These are phyloP conservation scores for Golubevia sp. DNA, from an alignment of 1,284 basidiomycete species.

Conservation along the genomic window DNA sequence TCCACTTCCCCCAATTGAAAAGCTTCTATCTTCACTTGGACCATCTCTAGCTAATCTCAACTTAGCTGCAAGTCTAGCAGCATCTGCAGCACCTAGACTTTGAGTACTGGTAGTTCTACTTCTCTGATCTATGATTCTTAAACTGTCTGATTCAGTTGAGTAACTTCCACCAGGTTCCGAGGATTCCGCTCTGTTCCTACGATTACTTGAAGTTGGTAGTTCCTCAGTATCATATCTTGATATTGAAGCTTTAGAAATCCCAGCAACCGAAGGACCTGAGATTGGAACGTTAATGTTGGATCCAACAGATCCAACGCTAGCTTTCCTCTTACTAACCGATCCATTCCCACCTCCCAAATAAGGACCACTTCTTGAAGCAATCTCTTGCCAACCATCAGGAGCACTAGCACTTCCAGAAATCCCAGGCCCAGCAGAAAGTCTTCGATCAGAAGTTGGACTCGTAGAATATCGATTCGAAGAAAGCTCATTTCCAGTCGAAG, in stretches of 20 bases:
- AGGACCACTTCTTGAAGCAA: conserved; percentile 8
- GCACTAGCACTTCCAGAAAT: conserved; percentile 7
- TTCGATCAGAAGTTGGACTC: conserved; percentile 16
- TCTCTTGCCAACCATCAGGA: conserved; percentile 12
- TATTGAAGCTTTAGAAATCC: conserved; percentile 12
- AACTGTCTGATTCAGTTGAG: conserved; percentile 1
- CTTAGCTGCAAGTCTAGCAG: conserved; percentile 43
- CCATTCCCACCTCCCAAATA: conserved; percentile 1
- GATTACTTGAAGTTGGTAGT: background rate
- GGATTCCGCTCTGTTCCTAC: background rate
- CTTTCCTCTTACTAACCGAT: background rate
- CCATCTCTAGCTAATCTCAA: conserved; percentile 36
- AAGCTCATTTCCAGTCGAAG: conserved; percentile 12
- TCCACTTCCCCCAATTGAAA: conserved; percentile 7
- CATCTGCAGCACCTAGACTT: conserved; percentile 41
- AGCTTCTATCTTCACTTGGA: conserved; percentile 27
- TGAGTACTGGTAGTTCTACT: conserved; percentile 28
- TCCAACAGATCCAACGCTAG: background rate
- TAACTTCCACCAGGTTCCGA: background rate
- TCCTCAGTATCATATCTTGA: background rate
- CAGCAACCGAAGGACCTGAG: conserved; percentile 10
- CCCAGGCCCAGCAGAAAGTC: conserved; percentile 6
- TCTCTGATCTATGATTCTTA: conserved; percentile 8
- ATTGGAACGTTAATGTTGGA: background rate
- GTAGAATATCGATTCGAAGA: conserved; percentile 23